Evolutionary conservation across 306 rosid genomes (phyloP).

Genomic region (Vicia faba): DNA sequence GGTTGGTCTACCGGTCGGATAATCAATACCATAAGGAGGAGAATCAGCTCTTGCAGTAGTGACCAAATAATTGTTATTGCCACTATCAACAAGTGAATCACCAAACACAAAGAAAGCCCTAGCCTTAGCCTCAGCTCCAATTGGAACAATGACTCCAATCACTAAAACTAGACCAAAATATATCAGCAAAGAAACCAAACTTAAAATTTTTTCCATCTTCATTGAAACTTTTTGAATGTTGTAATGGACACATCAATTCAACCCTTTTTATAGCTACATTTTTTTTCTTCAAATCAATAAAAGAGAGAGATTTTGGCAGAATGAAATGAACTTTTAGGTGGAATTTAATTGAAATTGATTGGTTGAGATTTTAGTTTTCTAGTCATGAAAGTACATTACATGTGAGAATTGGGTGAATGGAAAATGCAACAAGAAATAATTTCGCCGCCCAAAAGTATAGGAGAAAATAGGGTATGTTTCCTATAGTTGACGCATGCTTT

Average conservation of each 20-base stretch:
- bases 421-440: slow-evolving; percentile 32
- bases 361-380: slow-evolving; percentile 16
- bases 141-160: slow-evolving; percentile 28
- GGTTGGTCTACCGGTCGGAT: slow-evolving; percentile 55
- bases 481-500: slow-evolving; percentile 36
- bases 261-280: slow-evolving; percentile 36
- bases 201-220: slow-evolving; percentile 19
- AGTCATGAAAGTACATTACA: slow-evolving; percentile 34
- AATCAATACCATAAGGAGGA: slow-evolving; percentile 73
- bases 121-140: slow-evolving; percentile 18
- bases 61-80: slow-evolving; percentile 63
- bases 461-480: slow-evolving; percentile 37
- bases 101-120: slow-evolving; percentile 72
- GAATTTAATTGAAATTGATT: slow-evolving; percentile 27
- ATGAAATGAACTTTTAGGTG: slow-evolving; percentile 37
- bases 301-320: neutral
- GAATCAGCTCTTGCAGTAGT: slow-evolving; percentile 72
- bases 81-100: slow-evolving; percentile 69
- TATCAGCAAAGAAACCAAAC: slow-evolving; percentile 1
- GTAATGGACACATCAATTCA: neutral
- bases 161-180: slow-evolving; percentile 17
- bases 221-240: neutral
- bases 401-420: slow-evolving; percentile 30
- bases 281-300: neutral
- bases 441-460: slow-evolving; percentile 40